Evolutionary conservation across 768 basidiomycete species (phyloP).

Genomic region (Pleurotus tuber-regium): DNA sequence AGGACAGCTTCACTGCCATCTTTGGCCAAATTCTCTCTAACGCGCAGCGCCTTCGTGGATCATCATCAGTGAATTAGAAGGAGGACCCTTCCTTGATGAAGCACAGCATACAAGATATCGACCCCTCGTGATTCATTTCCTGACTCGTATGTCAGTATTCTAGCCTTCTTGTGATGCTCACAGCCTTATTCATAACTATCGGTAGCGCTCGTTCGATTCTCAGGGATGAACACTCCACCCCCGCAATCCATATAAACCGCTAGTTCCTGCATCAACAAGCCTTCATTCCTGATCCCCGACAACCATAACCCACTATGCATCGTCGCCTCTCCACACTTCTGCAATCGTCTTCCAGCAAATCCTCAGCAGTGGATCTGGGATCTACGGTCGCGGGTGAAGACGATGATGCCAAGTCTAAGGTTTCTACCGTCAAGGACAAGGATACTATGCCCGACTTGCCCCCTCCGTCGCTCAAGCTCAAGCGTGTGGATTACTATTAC

Average conservation of each 20-base stretch:
- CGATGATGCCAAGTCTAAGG: constrained; percentile 32
- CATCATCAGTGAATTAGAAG: too few relatives aligned
- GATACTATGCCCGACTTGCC: constrained; percentile 35
- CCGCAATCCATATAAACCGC: not conserved
- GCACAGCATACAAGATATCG: too few relatives aligned
- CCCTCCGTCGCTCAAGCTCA: constrained; percentile 50
- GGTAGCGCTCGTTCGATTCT: not conserved
- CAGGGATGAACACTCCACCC: not conserved
- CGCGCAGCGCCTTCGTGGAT: too few relatives aligned
- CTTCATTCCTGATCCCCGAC: not conserved
- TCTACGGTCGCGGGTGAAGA: constrained; percentile 9
- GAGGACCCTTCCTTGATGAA: too few relatives aligned
- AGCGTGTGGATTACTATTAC: constrained; percentile 59
- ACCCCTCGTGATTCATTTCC: too few relatives aligned
- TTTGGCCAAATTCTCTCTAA: too few relatives aligned
- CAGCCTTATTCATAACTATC: too few relatives aligned
- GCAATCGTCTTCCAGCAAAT: not conserved
- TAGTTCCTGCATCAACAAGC: too few relatives aligned
- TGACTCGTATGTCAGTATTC: too few relatives aligned
- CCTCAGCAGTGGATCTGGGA: not conserved
- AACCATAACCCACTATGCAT: constrained; percentile 1
- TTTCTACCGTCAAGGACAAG: constrained; percentile 27
- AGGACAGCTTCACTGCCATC: too few relatives aligned
- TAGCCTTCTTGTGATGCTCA: too few relatives aligned
- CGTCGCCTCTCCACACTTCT: constrained; percentile 1